These are phyloP conservation scores for Mucor irregularis DNA, from an alignment of 371 early-diverging fungal genomes.

Conservation along the genomic window DNA sequence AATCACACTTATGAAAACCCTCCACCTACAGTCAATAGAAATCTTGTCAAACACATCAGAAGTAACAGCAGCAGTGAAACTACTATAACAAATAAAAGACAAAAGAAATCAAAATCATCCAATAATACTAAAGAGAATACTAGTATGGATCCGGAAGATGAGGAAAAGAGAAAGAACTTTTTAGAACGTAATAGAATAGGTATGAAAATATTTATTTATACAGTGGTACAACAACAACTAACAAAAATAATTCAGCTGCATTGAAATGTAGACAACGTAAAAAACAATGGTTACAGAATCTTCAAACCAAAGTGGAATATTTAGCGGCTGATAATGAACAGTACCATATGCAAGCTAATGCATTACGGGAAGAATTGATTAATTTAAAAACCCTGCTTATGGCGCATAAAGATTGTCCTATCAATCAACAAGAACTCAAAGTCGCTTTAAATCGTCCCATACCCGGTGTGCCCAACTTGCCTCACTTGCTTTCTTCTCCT, in stretches of 20 bases:
- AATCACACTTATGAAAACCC: background rate
- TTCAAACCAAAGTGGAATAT: slow-evolving; percentile 59
- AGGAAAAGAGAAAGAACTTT: slow-evolving; percentile 77
- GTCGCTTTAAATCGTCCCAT: slow-evolving; percentile 23
- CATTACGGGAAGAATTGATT: slow-evolving; percentile 53
- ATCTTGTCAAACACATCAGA: background rate
- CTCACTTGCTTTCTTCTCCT: background rate
- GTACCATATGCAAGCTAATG: slow-evolving; percentile 40
- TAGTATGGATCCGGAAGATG: slow-evolving; percentile 35
- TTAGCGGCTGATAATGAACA: slow-evolving; percentile 55
- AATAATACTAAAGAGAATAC: background rate
- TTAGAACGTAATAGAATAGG: slow-evolving; percentile 83
- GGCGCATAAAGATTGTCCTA: slow-evolving; percentile 59
- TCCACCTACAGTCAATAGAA: background rate
- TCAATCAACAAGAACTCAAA: slow-evolving; percentile 14
- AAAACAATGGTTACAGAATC: slow-evolving; percentile 60
- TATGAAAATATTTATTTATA: slow-evolving; percentile 18
- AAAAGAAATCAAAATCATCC: background rate
- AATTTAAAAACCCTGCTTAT: slow-evolving; percentile 56
- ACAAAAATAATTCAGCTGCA: slow-evolving; percentile 47
- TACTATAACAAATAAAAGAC: background rate
- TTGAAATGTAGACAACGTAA: slow-evolving; percentile 75
- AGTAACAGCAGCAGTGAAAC: slow-evolving; percentile 6
- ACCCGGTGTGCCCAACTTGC: slow-evolving; percentile 8
- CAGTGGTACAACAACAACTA: background rate